phyloP scores from a whole-genome alignment of 108 stramenopile genomes.

The Nannochloropsis gaditana region DNA sequence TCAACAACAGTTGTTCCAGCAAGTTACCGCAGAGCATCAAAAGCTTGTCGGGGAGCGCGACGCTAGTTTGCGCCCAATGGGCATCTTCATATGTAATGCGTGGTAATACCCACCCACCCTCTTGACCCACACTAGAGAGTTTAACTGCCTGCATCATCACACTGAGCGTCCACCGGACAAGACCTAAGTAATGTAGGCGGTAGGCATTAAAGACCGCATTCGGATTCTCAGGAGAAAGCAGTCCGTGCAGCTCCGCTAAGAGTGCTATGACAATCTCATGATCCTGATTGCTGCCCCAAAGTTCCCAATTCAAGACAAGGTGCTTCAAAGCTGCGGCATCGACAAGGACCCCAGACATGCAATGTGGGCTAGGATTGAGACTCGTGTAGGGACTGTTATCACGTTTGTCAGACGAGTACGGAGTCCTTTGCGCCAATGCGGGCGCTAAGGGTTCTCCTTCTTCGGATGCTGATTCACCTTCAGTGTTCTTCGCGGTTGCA shows the following conservation, averaged over 20 bases:
- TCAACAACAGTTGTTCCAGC: background rate
- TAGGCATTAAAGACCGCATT: conserved; percentile 44
- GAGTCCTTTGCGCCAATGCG: background rate
- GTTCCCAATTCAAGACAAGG: conserved; percentile 42
- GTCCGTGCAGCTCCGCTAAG: conserved; percentile 31
- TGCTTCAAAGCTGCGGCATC: conserved; percentile 42
- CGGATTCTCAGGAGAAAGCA: conserved; percentile 36
- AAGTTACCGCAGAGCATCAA: background rate
- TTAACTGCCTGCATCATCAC: conserved; percentile 33
- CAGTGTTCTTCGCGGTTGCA: background rate
- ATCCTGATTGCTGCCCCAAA: conserved; percentile 25
- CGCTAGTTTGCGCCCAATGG: background rate
- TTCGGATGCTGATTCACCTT: background rate
- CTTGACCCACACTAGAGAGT: background rate
- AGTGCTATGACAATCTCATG: conserved; percentile 27
- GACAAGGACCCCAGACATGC: background rate
- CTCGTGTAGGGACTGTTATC: background rate
- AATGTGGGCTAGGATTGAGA: background rate
- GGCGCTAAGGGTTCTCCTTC: background rate
- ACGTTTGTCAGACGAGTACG: background rate
- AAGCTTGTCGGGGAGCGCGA: background rate
- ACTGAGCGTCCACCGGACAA: conserved; percentile 36
- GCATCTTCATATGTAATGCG: background rate
- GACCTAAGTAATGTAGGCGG: conserved; percentile 38
- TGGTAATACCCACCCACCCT: background rate